Evolutionary conservation across 2,329 filamentous ascomycete species (phyloP).

Genomic region (Phoma herbarum): DNA sequence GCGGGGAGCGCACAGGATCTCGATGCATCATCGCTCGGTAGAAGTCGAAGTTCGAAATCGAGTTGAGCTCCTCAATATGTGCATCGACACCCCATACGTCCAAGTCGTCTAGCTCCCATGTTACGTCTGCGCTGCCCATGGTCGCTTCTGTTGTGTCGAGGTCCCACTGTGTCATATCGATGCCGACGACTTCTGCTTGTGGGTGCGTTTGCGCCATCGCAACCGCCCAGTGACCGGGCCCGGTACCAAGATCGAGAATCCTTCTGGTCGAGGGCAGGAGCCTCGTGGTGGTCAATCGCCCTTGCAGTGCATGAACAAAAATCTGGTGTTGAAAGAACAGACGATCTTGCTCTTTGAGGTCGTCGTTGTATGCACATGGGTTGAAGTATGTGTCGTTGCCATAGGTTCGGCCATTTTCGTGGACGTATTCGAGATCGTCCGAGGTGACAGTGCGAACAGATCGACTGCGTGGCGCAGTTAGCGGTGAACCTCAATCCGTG

Average conservation of each 20-base stretch:
- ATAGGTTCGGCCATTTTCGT: slow-evolving; percentile 68
- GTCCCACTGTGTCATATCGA: slow-evolving; percentile 60
- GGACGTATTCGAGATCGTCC: slow-evolving; percentile 64
- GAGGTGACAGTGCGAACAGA: slow-evolving; percentile 51
- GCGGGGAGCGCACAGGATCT: slow-evolving; percentile 29
- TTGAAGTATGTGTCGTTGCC: slow-evolving; percentile 71
- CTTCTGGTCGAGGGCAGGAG: slow-evolving; percentile 37
- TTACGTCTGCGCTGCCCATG: slow-evolving; percentile 34
- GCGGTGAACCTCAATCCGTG: background rate
- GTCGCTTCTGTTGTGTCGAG: slow-evolving; percentile 58
- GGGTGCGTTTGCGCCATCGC: slow-evolving; percentile 57
- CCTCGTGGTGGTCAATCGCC: slow-evolving; percentile 48
- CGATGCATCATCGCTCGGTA: slow-evolving; percentile 35
- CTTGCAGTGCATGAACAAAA: slow-evolving; percentile 57
- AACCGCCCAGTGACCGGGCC: slow-evolving; percentile 61
- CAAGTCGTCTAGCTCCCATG: slow-evolving; percentile 51
- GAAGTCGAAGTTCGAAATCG: slow-evolving; percentile 35
- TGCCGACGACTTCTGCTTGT: slow-evolving; percentile 58
- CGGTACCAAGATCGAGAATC: slow-evolving; percentile 57
- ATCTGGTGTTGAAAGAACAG: slow-evolving; percentile 70
- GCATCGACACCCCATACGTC: slow-evolving; percentile 46
- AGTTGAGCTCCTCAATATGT: slow-evolving; percentile 38
- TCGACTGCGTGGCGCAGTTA: slow-evolving; percentile 30
- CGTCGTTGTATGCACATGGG: slow-evolving; percentile 61
- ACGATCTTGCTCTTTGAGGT: slow-evolving; percentile 70